phyloP scores from a whole-genome alignment of 169 alveolate genomes.

The Plasmodium fragile region DNA sequence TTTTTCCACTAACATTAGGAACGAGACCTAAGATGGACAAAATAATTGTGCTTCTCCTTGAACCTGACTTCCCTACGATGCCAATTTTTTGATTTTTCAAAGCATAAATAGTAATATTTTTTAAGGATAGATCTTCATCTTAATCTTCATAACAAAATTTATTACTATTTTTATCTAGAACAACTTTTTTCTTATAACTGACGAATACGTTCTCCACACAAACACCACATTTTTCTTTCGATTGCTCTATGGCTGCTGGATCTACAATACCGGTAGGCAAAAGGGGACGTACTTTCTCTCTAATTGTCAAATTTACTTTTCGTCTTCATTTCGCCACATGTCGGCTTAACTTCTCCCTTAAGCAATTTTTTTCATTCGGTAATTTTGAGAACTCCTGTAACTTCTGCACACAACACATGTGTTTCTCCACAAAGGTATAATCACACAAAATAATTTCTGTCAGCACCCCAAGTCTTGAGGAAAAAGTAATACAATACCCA shows the following conservation, averaged over 20 bases:
- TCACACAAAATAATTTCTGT: conserved; percentile 42
- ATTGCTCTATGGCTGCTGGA: neutral
- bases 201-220: conserved; percentile 48
- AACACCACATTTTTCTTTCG: conserved; percentile 51
- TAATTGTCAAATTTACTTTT: neutral
- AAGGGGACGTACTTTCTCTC: neutral
- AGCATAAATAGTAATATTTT: conserved; percentile 77
- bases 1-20: conserved; percentile 69
- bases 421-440: conserved; percentile 65
- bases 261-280: neutral
- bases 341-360: neutral
- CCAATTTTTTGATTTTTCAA: conserved; percentile 83
- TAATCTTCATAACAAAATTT: conserved; percentile 18
- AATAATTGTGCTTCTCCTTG: conserved; percentile 81
- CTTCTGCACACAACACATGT: conserved; percentile 77
- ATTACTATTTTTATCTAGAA: conserved; percentile 21
- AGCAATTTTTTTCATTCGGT: neutral
- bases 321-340: neutral
- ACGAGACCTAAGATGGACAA: conserved; percentile 79
- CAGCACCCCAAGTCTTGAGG: conserved; percentile 34
- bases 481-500: conserved; percentile 53
- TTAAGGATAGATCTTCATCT: conserved; percentile 74
- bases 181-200: conserved; percentile 51
- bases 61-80: conserved; percentile 80
- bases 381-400: conserved; percentile 47